Evolutionary conservation across 139 green algal species (phyloP).

Genomic region (Edaphochlamys debaryana): DNA sequence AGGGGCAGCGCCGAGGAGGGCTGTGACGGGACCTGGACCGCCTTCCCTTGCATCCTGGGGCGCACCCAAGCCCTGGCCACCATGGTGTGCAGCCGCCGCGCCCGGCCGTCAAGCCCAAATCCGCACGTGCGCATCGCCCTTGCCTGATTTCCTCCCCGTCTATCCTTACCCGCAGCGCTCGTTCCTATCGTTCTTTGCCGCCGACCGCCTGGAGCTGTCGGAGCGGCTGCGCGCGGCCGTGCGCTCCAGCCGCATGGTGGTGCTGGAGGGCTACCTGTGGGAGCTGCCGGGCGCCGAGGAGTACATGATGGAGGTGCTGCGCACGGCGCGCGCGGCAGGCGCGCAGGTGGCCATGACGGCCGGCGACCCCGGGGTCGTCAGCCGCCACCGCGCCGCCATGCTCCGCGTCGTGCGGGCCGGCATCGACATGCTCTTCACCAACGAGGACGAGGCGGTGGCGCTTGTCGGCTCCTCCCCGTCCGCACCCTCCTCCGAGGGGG

Average conservation of each 20-base stretch:
- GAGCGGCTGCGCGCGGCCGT: slow-evolving; percentile 67
- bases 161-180: too few species aligned
- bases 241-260: slow-evolving; percentile 55
- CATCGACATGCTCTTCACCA: slow-evolving; percentile 86
- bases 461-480: slow-evolving; percentile 7
- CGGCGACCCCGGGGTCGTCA: slow-evolving; percentile 86
- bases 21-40: too few species aligned
- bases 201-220: slow-evolving; percentile 17
- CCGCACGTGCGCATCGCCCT: too few species aligned
- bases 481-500: not conserved
- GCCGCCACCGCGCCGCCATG: slow-evolving; percentile 64
- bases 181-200: slow-evolving; percentile 87
- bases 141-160: too few species aligned
- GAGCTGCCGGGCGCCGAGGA: slow-evolving; percentile 38
- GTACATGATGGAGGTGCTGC: slow-evolving; percentile 57
- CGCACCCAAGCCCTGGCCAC: too few species aligned
- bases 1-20: too few species aligned
- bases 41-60: too few species aligned
- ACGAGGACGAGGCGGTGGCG: slow-evolving; percentile 54
- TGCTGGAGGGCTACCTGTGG: slow-evolving; percentile 82
- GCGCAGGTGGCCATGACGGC: slow-evolving; percentile 85
- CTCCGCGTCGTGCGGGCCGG: slow-evolving; percentile 55
- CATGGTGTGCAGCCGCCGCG: too few species aligned
- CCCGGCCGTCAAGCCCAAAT: too few species aligned
- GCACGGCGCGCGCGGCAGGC: slow-evolving; percentile 57